These are phyloP conservation scores for Protea cynaroides DNA, from an alignment of 164 flowering plant genomes.

Conservation along the genomic window DNA sequence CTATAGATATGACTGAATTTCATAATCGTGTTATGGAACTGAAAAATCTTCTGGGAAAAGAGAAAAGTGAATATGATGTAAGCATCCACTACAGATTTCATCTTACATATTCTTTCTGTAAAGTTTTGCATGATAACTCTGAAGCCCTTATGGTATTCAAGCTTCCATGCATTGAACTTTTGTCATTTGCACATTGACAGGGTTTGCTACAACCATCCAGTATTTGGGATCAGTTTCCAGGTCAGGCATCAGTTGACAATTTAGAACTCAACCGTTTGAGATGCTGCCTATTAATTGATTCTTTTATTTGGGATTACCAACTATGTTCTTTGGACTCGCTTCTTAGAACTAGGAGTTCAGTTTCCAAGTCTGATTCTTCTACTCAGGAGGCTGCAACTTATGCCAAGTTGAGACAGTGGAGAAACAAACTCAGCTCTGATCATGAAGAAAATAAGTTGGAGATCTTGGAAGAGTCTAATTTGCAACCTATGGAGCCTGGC, in stretches of 20 bases:
- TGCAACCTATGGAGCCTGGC: conserved; percentile 24
- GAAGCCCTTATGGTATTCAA: no score
- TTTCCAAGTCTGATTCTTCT: conserved; percentile 18
- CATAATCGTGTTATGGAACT: conserved; percentile 49
- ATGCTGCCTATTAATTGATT: conserved; percentile 60
- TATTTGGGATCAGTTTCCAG: conserved; percentile 27
- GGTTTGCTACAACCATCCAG: conserved; percentile 37
- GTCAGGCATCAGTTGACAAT: conserved; percentile 38
- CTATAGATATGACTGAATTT: conserved; percentile 34
- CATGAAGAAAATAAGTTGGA: conserved; percentile 29
- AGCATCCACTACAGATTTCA: conserved; percentile 11
- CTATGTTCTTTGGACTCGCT: no score
- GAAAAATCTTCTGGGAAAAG: conserved; percentile 50
- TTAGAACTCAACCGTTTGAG: conserved; percentile 69
- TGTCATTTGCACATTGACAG: conserved; percentile 29
- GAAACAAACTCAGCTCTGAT: conserved; percentile 27
- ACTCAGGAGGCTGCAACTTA: conserved; percentile 23
- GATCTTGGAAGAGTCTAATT: conserved; percentile 17
- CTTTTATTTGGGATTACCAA: conserved; percentile 72
- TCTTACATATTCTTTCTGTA: background rate
- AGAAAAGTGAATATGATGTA: conserved; percentile 64
- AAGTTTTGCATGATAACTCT: no score
- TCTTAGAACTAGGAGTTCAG: conserved; percentile 27
- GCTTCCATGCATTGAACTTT: no score
- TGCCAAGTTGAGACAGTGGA: conserved; percentile 31